Base-by-base conservation (phyloP, 257 asterid genomes). In the Forsythia suspensa region DNA sequence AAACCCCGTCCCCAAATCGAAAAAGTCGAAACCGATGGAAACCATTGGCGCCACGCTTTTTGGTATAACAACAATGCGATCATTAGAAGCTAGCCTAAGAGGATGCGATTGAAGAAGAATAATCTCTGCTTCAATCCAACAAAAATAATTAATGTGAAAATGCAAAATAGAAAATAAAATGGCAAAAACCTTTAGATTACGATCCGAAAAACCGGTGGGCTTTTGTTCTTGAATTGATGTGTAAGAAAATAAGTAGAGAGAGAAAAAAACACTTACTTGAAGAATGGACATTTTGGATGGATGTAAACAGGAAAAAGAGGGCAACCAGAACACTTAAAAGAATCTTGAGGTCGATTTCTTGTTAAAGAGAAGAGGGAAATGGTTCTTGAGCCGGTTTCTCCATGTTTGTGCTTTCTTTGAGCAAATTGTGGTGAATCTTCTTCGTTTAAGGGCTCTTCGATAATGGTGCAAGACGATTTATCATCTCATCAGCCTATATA, bases 291-390 rank as follows among this genome's bases (percentile, higher is more conserved):
- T 20, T 79, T 78, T 67, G 89, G 87, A 68, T 77, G 71, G 52
- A 82, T 75, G 29, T 92, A 78, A 38, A 90, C 75, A 41, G 97
- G 96, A 61, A 90, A 92, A 55, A 92, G 97, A 13, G 97, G 96
- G 88, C 97, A 92, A 40, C 97, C 15, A 92, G 87, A 83, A 92
- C 97, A 43, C 94, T 89, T 6, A 89, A 76, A 15, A 92, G 94
- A 69, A 89, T 80, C 81, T 83, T 92, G 86, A 89, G 87, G 77
- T 90, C 93, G 92, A 87, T 88, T 89, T 90, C 90, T 79, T 79
- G 82, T n/a, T n/a, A n/a, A 85, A 86, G 71, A 88, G 86, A 52
- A 85, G 84, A 71, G 95, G 87, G 37, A 92, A 82, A 68, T 85
- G 94, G 79, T 76, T 80, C 72, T 79, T 84, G 63, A 93, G 75